Evolutionary conservation across 495 filamentous ascomycete species (phyloP).

Genomic region (Penicillium subrubescens): DNA sequence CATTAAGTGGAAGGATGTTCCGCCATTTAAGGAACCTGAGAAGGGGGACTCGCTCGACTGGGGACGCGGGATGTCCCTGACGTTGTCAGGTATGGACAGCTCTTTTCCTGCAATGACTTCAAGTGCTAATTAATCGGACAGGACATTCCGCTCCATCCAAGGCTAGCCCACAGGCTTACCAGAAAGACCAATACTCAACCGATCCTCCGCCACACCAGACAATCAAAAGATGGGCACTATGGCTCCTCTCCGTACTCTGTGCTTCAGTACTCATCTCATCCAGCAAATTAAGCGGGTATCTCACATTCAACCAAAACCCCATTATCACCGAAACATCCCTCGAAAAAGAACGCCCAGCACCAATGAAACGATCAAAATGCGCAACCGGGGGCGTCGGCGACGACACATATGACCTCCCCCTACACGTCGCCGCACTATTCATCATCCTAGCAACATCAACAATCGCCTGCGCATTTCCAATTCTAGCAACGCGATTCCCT

Average conservation of each 20-base stretch:
- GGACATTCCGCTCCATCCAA: constrained; percentile 28
- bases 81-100: constrained; percentile 32
- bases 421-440: constrained; percentile 70
- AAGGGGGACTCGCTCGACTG: constrained; percentile 5
- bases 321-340: constrained; percentile 4
- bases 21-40: constrained; percentile 9
- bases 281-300: constrained; percentile 14
- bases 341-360: background rate
- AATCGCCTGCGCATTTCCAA: constrained; percentile 46
- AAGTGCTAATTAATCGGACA: constrained; percentile 5
- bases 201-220: constrained; percentile 17
- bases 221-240: constrained; percentile 27
- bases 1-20: constrained; percentile 17
- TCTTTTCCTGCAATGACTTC: background rate
- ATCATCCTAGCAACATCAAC: constrained; percentile 67
- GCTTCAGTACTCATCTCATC: constrained; percentile 30
- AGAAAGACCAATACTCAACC: background rate
- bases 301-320: constrained; percentile 4
- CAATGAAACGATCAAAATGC: constrained; percentile 28
- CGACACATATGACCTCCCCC: constrained; percentile 53
- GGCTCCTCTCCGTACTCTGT: constrained; percentile 34
- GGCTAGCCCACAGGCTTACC: constrained; percentile 2
- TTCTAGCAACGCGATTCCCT: constrained; percentile 42
- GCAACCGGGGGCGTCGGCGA: constrained; percentile 28
- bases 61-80: constrained; percentile 31